Conservation (phyloP, 352 stramenopile genomes). For the Phytopythium delawarense region DNA sequence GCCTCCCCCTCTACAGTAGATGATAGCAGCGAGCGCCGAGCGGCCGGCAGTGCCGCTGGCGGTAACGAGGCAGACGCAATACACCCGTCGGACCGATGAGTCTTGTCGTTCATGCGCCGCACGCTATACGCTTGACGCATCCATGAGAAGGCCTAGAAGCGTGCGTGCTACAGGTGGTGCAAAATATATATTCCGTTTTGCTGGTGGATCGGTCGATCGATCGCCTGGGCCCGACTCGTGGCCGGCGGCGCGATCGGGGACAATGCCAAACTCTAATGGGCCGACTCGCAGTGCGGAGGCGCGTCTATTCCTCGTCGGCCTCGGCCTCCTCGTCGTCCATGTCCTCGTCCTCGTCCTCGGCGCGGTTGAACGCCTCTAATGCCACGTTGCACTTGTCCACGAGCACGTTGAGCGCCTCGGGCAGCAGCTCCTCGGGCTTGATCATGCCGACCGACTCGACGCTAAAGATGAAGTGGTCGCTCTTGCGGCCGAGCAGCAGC, state of each 20-base stretch:
- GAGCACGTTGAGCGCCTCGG: constrained; percentile 76
- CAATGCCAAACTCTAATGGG: neutral
- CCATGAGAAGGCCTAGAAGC: too few species aligned
- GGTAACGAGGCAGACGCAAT: neutral
- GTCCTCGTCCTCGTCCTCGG: constrained; percentile 38
- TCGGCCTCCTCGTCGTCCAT: constrained; percentile 34
- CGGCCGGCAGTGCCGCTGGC: neutral
- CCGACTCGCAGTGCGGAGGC: constrained; percentile 1
- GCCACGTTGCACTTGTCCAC: constrained; percentile 80
- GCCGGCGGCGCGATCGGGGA: neutral
- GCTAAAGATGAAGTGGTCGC: constrained; percentile 97
- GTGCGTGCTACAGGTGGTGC: neutral
- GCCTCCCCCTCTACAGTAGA: neutral
- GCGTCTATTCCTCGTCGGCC: constrained; percentile 50
- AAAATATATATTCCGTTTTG: constrained; percentile 4
- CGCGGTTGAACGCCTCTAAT: constrained; percentile 72
- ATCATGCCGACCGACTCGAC: constrained; percentile 86
- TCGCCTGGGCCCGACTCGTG: neutral
- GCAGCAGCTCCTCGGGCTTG: constrained; percentile 75
- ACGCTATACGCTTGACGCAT: too few species aligned
- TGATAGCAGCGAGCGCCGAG: neutral
- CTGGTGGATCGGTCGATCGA: neutral
- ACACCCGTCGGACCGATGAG: neutral
- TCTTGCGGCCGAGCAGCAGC: constrained; percentile 89
- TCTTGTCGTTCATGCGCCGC: neutral